Conservation (phyloP, 106 monocot species). For the Vanilla planifolia region DNA sequence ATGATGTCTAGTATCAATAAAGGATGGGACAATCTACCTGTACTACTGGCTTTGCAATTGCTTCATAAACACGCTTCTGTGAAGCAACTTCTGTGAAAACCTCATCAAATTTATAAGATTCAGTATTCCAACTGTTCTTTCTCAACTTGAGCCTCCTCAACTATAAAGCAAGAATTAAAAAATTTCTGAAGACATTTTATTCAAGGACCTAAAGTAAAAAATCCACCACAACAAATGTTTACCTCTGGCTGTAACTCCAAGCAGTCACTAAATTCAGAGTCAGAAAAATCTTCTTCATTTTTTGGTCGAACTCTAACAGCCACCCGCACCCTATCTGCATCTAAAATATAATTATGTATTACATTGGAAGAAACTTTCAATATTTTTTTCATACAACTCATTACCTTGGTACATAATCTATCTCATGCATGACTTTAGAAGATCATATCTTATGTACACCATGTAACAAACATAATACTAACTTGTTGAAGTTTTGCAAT, state of each 20-base stretch:
- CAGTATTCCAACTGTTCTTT: slow-evolving; percentile 67
- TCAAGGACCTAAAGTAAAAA: not conserved
- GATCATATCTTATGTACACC: no score
- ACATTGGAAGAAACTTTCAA: no score
- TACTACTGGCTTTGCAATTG: slow-evolving; percentile 62
- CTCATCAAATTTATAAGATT: slow-evolving; percentile 63
- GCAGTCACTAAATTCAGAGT: slow-evolving; percentile 37
- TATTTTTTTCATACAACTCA: no score
- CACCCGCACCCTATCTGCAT: slow-evolving; percentile 47
- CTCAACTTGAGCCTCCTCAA: slow-evolving; percentile 45
- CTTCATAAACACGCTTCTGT: slow-evolving; percentile 64
- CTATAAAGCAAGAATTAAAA: slow-evolving; percentile 23
- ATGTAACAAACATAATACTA: no score
- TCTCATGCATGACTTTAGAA: no score
- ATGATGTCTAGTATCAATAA: no score
- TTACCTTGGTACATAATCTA: no score
- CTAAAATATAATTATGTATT: no score
- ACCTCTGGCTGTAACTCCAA: slow-evolving; percentile 65
- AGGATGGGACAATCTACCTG: slow-evolving; percentile 29
- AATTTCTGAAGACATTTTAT: not conserved
- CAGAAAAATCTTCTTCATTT: slow-evolving; percentile 37
- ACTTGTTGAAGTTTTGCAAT: no score
- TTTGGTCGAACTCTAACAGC: slow-evolving; percentile 56
- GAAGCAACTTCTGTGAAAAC: slow-evolving; percentile 58
- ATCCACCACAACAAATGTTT: not conserved